Conservation (phyloP, 78 protist species). For the Dictyostelium citrinum region DNA sequence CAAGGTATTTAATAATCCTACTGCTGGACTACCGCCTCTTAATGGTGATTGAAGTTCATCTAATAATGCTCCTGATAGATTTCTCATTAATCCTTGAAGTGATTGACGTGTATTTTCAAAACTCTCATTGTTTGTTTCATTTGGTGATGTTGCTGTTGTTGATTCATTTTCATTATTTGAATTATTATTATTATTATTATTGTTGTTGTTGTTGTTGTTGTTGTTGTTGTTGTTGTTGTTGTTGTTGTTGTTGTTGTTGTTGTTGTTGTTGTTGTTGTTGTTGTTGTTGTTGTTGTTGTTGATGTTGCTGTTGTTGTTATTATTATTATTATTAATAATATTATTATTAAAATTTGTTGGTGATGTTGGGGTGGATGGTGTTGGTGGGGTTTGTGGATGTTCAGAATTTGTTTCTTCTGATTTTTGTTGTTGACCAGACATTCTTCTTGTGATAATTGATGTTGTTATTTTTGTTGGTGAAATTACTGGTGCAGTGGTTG, state of each 20-base stretch:
- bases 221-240: background rate
- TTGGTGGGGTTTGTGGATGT: background rate
- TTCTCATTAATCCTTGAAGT: conserved; percentile 65
- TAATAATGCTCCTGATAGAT: conserved; percentile 34
- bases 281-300: background rate
- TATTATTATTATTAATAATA: no score
- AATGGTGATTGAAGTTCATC: conserved; percentile 30
- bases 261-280: conserved; percentile 24
- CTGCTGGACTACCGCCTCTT: conserved; percentile 17
- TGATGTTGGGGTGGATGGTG: background rate
- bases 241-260: background rate
- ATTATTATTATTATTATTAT: background rate
- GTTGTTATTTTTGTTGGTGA: background rate
- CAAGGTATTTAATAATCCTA: conserved; percentile 49
- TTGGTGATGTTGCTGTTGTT: background rate
- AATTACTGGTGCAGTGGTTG: no score
- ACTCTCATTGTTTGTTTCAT: background rate
- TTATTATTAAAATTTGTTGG: no score
- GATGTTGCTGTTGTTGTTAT: background rate
- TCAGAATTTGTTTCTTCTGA: background rate
- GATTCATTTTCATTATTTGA: background rate
- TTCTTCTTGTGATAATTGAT: background rate
- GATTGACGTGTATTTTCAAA: background rate
- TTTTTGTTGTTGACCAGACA: background rate
- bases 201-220: conserved; percentile 24